Evolutionary conservation across 2,329 filamentous ascomycete species (phyloP), one percentile per base, ranked within the genome.

Genomic region (Elsinoe batatas): DNA sequence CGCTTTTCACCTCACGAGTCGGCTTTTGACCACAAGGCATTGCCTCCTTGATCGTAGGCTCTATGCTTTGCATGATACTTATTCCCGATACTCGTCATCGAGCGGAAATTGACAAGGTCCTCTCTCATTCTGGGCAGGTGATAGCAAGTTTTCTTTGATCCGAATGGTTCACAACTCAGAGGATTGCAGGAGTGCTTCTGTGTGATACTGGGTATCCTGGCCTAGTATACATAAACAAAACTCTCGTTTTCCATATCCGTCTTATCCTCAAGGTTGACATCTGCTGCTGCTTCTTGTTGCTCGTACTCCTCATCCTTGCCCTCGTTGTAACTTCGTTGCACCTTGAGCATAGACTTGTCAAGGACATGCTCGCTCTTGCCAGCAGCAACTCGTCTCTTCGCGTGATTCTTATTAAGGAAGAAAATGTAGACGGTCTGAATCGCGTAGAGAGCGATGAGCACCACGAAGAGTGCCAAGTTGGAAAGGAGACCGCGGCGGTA

Each of bases 211-310:
- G 3, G n/a, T n/a, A n/a, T 20, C 43, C 43, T 26, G 26, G 3
- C 2, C 50, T 53, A 77, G 51, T 72, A 80, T 2, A 83, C 74
- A 66, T 80, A 84, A 5, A 83, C 73, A 62, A 84, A 84, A 58
- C 84, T 80, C 62, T 84, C 80, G 59, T 84, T 84, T 67, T 78
- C 71, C 61, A 79, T 66, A 64, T 84, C 81, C 13, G 80, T 83
- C 15, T 78, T 67, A 63, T 85, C 82, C 50, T 78, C 76, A 62
- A 80, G 76, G 74, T 60, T 77, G 74, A 75, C 72, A 10, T 65
- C 63, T 3, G 61, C 63, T 18, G 58, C 61, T 1, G 58, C 59
- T 26, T 35, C 68, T 11, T 68, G 64, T 33, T 70, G 67, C 56
- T 63, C 64, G 17, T 62, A 64, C 17, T 64, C 51, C 30, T 61